Evolutionary conservation across 2,329 filamentous ascomycete species (phyloP).

Genomic region (Hypoxylon sp.): DNA sequence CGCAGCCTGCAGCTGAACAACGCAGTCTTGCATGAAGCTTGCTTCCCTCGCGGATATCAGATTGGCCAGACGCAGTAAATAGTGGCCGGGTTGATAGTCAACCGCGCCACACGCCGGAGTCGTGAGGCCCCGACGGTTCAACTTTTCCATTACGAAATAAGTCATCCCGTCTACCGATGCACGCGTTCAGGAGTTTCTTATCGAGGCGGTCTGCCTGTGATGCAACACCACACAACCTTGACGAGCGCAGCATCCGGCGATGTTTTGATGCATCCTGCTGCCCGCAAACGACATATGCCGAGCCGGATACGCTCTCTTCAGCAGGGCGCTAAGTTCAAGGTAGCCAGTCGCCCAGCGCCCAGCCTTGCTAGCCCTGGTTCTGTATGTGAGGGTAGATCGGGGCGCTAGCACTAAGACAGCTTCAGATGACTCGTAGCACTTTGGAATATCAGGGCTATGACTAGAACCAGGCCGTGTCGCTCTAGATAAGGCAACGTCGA

Average conservation of each 20-base stretch:
- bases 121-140: not conserved
- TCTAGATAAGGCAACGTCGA: not conserved
- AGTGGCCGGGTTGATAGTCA: not conserved
- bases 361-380: not conserved
- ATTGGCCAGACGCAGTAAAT: conserved; percentile 25
- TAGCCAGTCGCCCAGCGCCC: not conserved
- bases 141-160: not conserved
- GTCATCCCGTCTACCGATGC: not conserved
- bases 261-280: not conserved
- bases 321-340: not conserved
- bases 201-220: conserved; percentile 17
- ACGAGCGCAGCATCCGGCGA: conserved; percentile 6
- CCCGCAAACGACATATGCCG: not conserved
- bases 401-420: not conserved
- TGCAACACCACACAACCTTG: conserved; percentile 24
- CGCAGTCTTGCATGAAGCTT: conserved; percentile 38
- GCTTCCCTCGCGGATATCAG: conserved; percentile 11
- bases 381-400: not conserved
- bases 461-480: not conserved
- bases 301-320: not conserved
- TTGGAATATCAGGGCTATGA: not conserved
- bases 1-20: conserved; percentile 41
- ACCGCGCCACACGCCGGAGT: not conserved
- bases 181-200: conserved; percentile 5
- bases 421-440: not conserved